Percentiles rank a stretch among this genome's conserved stretches.
phyloP scores from a whole-genome alignment of 805 yeast genomes.

The Clavispora carvajalis region DNA sequence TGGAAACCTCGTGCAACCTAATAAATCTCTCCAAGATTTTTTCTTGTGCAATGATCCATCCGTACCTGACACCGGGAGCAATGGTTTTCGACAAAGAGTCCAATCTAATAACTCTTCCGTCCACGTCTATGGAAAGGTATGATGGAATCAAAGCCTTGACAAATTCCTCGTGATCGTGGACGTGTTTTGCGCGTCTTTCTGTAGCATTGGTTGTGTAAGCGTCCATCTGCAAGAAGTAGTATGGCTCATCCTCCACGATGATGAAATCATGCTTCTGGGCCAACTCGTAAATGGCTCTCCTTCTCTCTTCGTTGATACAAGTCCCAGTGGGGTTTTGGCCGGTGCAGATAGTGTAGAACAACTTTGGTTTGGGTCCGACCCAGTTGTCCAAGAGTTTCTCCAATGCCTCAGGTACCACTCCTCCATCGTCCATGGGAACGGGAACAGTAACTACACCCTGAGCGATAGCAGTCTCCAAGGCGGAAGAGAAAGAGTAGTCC shows the following conservation, averaged over 20 bases:
- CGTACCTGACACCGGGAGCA: conserved; percentile 87
- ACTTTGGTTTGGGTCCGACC: conserved; percentile 74
- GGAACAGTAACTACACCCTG: conserved; percentile 66
- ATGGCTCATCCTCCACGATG: conserved; percentile 94
- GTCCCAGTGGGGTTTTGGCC: conserved; percentile 99
- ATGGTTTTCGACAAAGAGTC: conserved; percentile 89
- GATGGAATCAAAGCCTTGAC: conserved; percentile 66
- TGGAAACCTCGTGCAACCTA: conserved; percentile 73
- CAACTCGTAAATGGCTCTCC: conserved; percentile 66
- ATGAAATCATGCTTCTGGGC: conserved; percentile 83
- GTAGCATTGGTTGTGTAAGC: conserved; percentile 47
- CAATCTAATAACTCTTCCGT: conserved; percentile 84
- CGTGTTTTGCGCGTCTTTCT: conserved; percentile 27
- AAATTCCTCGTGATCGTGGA: conserved; percentile 57
- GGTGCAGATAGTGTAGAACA: conserved; percentile 86
- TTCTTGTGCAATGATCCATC: conserved; percentile 81
- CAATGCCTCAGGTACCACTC: conserved; percentile 69
- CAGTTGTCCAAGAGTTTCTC: conserved; percentile 60
- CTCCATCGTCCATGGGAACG: conserved; percentile 71
- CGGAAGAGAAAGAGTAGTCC: conserved; percentile 77
- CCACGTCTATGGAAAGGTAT: conserved; percentile 68
- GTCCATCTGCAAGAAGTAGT: conserved; percentile 94
- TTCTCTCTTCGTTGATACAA: conserved; percentile 70
- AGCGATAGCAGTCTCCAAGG: conserved; percentile 76
- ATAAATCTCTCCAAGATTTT: conserved; percentile 57